A percentile compares a stretch with the other conserved stretches of the same genome.
Evolutionary conservation across 768 basidiomycete species (phyloP).

Genomic region (Kwoniella sp.): DNA sequence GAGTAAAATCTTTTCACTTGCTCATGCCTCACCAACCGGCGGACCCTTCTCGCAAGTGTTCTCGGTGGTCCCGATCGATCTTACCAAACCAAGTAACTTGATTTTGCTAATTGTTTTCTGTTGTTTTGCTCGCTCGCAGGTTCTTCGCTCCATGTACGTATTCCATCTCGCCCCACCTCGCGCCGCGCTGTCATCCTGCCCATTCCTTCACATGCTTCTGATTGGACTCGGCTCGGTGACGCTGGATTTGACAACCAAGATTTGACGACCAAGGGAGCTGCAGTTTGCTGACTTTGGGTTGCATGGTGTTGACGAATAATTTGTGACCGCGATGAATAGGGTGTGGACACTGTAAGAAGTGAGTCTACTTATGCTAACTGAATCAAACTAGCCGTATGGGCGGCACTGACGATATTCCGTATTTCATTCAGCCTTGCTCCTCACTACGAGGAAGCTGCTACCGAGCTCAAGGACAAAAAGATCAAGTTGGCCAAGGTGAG

Average conservation of each 20-base stretch:
- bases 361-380: too few relatives aligned
- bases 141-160: constrained; percentile 52
- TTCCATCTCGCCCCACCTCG: background rate
- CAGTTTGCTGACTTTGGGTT: background rate
- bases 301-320: background rate
- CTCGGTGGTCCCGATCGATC: too few relatives aligned
- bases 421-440: constrained; percentile 71
- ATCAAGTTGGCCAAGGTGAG: constrained; percentile 80
- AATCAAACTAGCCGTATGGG: too few relatives aligned
- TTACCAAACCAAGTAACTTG: too few relatives aligned
- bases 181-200: too few relatives aligned
- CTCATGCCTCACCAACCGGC: too few relatives aligned
- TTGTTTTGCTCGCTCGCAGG: constrained; percentile 12
- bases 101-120: background rate
- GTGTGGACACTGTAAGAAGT: constrained; percentile 92
- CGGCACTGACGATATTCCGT: too few relatives aligned
- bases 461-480: constrained; percentile 77
- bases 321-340: constrained; percentile 56
- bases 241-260: too few relatives aligned
- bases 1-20: constrained; percentile 61
- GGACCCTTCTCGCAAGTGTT: too few relatives aligned
- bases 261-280: background rate
- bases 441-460: constrained; percentile 87
- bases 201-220: too few relatives aligned
- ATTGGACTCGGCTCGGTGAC: too few relatives aligned